These are phyloP conservation scores for Gryganskiella cystojenkinii DNA, from an alignment of 192 early-diverging fungal genomes.

Conservation along the genomic window DNA sequence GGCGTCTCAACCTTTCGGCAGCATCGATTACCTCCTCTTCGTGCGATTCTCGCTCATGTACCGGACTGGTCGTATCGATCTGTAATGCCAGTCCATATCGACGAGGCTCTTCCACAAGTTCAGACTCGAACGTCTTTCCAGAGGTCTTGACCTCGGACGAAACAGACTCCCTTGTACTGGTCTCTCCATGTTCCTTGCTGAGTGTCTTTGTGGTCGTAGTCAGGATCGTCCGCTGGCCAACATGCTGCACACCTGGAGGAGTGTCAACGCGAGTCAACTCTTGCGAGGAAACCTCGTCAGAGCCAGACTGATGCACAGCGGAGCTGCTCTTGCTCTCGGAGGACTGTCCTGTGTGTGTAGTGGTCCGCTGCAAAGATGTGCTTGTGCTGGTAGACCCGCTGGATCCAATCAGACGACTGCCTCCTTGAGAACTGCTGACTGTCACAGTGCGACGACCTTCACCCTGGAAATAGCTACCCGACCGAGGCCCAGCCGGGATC, in stretches of 20 bases:
- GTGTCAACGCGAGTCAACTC: background rate
- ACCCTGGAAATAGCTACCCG: constrained; percentile 29
- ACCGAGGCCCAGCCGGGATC: constrained; percentile 33
- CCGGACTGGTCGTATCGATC: constrained; percentile 23
- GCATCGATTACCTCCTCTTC: constrained; percentile 9
- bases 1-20: constrained; percentile 14
- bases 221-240: background rate
- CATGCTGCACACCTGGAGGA: background rate
- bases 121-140: background rate
- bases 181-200: background rate
- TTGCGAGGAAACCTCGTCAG: background rate
- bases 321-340: background rate
- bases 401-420: constrained; percentile 16
- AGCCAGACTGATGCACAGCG: background rate
- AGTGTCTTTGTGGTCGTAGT: background rate
- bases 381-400: too few species aligned
- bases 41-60: background rate
- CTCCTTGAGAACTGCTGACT: constrained; percentile 7
- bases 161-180: background rate
- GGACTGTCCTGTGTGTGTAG: background rate
- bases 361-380: background rate
- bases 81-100: constrained; percentile 3
- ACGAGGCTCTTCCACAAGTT: background rate
- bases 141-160: background rate
- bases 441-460: constrained; percentile 15